Evolutionary conservation across 306 rosid species (phyloP), one percentile per base, ranked within the genome.

Genomic region (Cucurbita moschata): DNA sequence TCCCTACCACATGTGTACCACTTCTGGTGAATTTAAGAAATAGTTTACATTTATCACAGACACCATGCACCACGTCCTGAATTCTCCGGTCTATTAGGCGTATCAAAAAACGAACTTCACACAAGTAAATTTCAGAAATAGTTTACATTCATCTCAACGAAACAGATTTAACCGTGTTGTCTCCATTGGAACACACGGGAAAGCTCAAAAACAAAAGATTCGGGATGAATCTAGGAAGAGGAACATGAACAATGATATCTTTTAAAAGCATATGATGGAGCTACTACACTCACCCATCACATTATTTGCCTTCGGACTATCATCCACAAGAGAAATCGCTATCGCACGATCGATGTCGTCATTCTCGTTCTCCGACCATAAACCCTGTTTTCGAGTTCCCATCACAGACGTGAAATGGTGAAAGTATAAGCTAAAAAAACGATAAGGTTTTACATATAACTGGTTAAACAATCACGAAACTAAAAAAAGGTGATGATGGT

Each of bases 281-380:
- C 46, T 62, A 70, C 47, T 75, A 55, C 69, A 84, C 98, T 81
- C 86, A 91, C 99, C 99, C 75, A 81, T 77, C 64, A 81, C 85
- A 71, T 81, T 82, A 71, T 74, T 83, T 44, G 82, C 81, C 71
- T 40, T 84, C 43, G 47, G 88, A 80, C 72, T 91, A 74, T 91
- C 92, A 82, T 91, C 99, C 39, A 43, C 77, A 12, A 94, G 87
- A 81, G 99, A 94, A 8, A 89, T 76, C 44, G 96, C 97, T 80
- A 94, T 88, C 49, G 99, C 99, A 46, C 82, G 96, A 76, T 94
- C 92, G 8, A 91, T 83, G 35, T 87, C 96, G 74, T 89, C 96
- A 78, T 88, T 85, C 82, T 88, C 92, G 3, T 81, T 89, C 82
- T 83, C 90, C 35, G 90, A 40, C 91, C 86, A 83, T 50, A 73